Base-by-base conservation (phyloP, 208 protist genomes). In the Acanthamoeba polyphaga region DNA sequence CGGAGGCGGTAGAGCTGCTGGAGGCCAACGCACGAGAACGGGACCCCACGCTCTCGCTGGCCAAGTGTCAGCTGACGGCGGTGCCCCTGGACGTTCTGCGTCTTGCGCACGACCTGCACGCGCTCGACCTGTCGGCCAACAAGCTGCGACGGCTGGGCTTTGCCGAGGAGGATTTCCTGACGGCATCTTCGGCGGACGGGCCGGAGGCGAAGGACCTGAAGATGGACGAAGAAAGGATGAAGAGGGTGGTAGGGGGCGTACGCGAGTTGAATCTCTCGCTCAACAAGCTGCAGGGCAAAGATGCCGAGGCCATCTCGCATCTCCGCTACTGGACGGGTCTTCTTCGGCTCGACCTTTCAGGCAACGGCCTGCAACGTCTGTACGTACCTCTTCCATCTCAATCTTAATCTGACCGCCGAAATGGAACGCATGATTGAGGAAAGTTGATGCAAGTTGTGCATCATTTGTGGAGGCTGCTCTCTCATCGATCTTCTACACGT, bases 31-130 rank as follows among this genome's bases (percentile, higher is more conserved):
- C 19, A 19, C 34, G 78, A 8, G 78, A 85, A 1, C 78, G 58
- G 46, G 38, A 60, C 29, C 78, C 78, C 38, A 51, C 10, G 15
- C 78, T 85, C 49, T 85, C 78, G 34, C n/a, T 85, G 46, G 78
- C 78, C 78, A 85, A 85, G n/a, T 85, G 78, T 24, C 78, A 85
- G 51, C 78, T 85, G 10, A 85, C 78, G 78, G 46, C 78, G 24
- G 51, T 85, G 7, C 78, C 78, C 6, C 46, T 51, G 27, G 49
- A 60, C 22, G 78, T 85, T 38, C 78, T 85, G 0, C 78, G 78
- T 13, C 49, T 85, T 7, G 46, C 9, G 2, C 78, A 85, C 78
- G 49, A 55, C 46, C 46, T 85, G 49, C 46, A 85, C 10, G 46
- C 78, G 17, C 38, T 85, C 49, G 78, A 85, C 78, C 78, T 85